Conservation (phyloP, 2,329 filamentous ascomycete species). For the Magnaporthales sp. region DNA sequence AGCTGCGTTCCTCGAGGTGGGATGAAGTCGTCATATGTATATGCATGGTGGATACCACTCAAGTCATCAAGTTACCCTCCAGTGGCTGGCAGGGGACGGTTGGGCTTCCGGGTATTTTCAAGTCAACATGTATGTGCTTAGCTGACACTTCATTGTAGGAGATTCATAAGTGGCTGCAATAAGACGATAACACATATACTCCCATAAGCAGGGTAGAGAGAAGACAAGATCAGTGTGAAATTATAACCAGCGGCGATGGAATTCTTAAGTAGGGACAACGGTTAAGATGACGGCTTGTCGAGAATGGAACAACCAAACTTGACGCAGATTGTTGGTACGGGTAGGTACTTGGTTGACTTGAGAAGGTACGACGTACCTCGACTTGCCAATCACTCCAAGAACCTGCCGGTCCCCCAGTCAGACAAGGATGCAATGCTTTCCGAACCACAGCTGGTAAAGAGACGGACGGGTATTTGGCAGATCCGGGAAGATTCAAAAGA, state of each 20-base stretch:
- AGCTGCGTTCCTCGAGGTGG: background rate
- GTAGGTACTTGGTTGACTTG: background rate
- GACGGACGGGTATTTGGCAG: background rate
- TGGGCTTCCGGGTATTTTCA: background rate
- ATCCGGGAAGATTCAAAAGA: background rate
- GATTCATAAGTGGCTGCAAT: background rate
- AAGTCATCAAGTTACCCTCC: background rate
- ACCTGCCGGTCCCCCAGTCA: background rate
- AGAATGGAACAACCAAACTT: background rate
- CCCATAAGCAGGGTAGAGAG: background rate
- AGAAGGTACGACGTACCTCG: background rate
- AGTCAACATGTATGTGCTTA: background rate
- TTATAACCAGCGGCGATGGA: background rate
- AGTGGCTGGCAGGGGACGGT: background rate
- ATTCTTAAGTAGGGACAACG: background rate
- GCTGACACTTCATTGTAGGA: background rate
- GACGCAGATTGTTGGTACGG: background rate
- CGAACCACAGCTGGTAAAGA: background rate
- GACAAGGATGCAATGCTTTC: background rate
- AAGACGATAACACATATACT: background rate
- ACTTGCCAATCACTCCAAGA: background rate
- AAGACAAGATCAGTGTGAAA: background rate
- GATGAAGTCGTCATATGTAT: constrained; percentile 1
- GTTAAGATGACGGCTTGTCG: background rate
- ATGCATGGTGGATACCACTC: background rate